Base-by-base conservation (phyloP, 139 green algal genomes). In the Nannochloris sp. region DNA sequence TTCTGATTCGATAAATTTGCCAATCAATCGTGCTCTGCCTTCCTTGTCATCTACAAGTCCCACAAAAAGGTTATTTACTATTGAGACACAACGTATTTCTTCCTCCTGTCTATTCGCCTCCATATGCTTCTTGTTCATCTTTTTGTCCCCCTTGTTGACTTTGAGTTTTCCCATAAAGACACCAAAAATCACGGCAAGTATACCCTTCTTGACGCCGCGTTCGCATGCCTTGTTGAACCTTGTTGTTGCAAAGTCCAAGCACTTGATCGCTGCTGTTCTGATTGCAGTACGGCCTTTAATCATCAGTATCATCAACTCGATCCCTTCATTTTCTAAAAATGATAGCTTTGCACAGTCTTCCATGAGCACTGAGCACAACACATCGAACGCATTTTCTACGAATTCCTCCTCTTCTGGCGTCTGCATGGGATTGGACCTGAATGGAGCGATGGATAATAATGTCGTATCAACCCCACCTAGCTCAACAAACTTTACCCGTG, bases 1-100 rank as follows among this genome's bases (percentile, higher is more conserved):
- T 81, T 98, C 92, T 3, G 72, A 68, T 76, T 98, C 93, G 46
- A 95, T 87, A 83, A 98, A 98, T 73, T 98, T 98, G 61, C 87
- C 82, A 1, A 80, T 75, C 29, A 98, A 68, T 1, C 93, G 75
- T 62, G 96, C 87, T 3, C 84, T 66, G 10, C 66, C 58, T 11
- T 68, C 67, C 50, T 69, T 53, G 59, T 76, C 75, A 49, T 64
- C 67, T 13, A 33, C 17, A 31, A 85, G 11, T 16, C n/a, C 44
- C 26, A 40, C 25, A 51, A 89, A 65, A 37, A 97, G 74, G 59
- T 75, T 87, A 36, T 71, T 62, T 37, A 97, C 75, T 48, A 98
- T 66, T 37, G 80, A 91, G n/a, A 97, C 69, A 29, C 68, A 71
- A 1, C 89, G 84, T 74, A 93, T 83, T 71, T 98, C 91, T 59